Evolutionary conservation across 2,329 filamentous ascomycete genomes (phyloP).

Genomic region (Exophiala aquamarina): DNA sequence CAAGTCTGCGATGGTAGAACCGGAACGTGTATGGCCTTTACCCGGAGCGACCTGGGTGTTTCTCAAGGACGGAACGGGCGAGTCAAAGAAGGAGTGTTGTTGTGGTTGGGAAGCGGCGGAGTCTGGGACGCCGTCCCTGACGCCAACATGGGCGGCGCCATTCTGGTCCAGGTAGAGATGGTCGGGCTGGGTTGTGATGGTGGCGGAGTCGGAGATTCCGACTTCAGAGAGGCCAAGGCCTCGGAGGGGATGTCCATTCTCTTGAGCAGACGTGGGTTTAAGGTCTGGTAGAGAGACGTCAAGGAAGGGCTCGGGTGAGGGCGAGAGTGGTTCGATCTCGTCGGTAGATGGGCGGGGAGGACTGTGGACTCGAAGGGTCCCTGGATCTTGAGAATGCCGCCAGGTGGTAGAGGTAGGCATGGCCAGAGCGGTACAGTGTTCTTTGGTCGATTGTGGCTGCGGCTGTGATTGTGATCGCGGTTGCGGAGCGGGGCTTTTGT

Average conservation of each 20-base stretch:
- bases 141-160: constrained; percentile 26
- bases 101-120: not conserved
- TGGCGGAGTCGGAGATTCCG: constrained; percentile 5
- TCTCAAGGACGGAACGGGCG: constrained; percentile 2
- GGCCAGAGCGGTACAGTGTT: not conserved
- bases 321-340: constrained; percentile 27
- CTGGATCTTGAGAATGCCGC: constrained; percentile 18
- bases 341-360: constrained; percentile 21
- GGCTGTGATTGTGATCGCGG: constrained; percentile 1
- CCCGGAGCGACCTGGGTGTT: constrained; percentile 3
- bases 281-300: not conserved
- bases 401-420: constrained; percentile 29
- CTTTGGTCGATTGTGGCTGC: not conserved
- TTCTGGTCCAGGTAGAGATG: constrained; percentile 25
- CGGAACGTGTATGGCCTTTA: constrained; percentile 42
- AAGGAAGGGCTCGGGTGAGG: constrained; percentile 15
- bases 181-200: constrained; percentile 18
- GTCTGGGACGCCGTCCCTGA: constrained; percentile 6
- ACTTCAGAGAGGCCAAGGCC: constrained; percentile 23
- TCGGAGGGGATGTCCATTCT: constrained; percentile 11
- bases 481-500: constrained; percentile 23
- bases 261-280: not conserved
- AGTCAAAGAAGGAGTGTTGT: not conserved
- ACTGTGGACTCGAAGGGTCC: constrained; percentile 15
- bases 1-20: constrained; percentile 49